These are phyloP conservation scores for Sporormia fimetaria DNA, from an alignment of 495 filamentous ascomycete species.

Conservation along the genomic window DNA sequence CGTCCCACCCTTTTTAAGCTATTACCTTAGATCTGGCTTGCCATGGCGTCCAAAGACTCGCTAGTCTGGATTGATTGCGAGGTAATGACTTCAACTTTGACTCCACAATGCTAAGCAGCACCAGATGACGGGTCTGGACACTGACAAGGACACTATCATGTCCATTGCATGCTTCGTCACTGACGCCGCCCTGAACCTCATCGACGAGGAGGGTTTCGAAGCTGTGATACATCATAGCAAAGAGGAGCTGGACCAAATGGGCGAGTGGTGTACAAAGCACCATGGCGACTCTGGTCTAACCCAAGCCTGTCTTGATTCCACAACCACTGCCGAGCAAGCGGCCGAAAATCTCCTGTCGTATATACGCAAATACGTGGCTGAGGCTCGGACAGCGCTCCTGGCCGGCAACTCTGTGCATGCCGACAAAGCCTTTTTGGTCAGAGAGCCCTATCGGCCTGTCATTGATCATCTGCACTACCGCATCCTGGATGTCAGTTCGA, in stretches of 20 bases:
- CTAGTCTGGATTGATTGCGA: conserved; percentile 89
- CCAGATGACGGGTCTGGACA: conserved; percentile 89
- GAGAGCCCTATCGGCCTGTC: conserved; percentile 59
- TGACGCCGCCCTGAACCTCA: conserved; percentile 57
- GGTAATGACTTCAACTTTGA: conserved; percentile 35
- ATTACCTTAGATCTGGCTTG: not conserved
- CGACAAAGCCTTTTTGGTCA: conserved; percentile 70
- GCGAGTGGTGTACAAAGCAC: conserved; percentile 53
- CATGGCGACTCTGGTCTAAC: conserved; percentile 70
- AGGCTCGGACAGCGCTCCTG: conserved; percentile 53
- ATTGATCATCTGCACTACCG: conserved; percentile 74
- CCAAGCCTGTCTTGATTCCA: conserved; percentile 60
- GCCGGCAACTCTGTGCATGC: conserved; percentile 90
- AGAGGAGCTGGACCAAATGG: conserved; percentile 64
- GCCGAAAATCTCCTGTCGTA: conserved; percentile 65
- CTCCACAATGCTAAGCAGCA: conserved; percentile 8
- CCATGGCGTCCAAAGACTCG: conserved; percentile 41
- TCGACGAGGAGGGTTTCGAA: conserved; percentile 71
- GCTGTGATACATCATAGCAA: conserved; percentile 64
- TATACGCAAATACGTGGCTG: conserved; percentile 56
- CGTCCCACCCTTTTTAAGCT: not conserved
- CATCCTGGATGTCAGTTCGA: conserved; percentile 77
- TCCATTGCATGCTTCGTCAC: conserved; percentile 93
- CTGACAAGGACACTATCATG: conserved; percentile 68
- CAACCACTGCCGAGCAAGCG: conserved; percentile 58